Evolutionary conservation across 179 eudicot genomes (phyloP), one percentile per base, ranked within the genome.

Genomic region (Sideroxylon spinosum): DNA sequence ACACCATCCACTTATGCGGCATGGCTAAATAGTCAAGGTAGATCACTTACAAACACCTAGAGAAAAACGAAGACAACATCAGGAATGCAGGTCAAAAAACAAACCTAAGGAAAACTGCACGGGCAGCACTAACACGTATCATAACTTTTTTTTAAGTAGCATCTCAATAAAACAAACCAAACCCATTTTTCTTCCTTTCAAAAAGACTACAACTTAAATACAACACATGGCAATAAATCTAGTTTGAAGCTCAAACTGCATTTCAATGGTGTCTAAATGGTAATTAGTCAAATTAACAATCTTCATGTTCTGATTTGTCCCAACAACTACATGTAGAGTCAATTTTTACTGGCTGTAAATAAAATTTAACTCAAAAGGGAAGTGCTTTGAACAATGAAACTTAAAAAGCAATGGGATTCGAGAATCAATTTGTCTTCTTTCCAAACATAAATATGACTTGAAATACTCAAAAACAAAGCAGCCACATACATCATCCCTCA

Each of bases 401-500:
- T 56, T 5, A 56, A 5, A 56, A 19, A 56, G 17, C 61, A 56
- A 14, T 56, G 14, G 16, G 1, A 52, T 52, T 52, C 16, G 56
- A 37, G 44, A 37, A 37, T 37, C 44, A 37, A 37, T 3, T 3
- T 37, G 44, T 37, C 44, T 37, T 37, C 44, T 37, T 37, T 37
- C 44, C 44, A 37, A 37, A 37, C 44, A 6, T 37, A 37, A 3
- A 1, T 37, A 37, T 37, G 6, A 37, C 44, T 3, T 37, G 44
- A 37, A 37, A 37, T 37, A 37, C 44, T 37, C 44, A 37, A 16
- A 53, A 26, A 26, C 76, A 73, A 6, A 9, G 28, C 76, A 74
- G 16, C 10, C 28, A 17, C 61, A 37, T 12, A 74, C 56, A 28
- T 66, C 37, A 37, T 66, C 78, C 76, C 94, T 90, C 79, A 94